phyloP scores from a whole-genome alignment of 2,329 filamentous ascomycete species.

The Penicillium paneum region DNA sequence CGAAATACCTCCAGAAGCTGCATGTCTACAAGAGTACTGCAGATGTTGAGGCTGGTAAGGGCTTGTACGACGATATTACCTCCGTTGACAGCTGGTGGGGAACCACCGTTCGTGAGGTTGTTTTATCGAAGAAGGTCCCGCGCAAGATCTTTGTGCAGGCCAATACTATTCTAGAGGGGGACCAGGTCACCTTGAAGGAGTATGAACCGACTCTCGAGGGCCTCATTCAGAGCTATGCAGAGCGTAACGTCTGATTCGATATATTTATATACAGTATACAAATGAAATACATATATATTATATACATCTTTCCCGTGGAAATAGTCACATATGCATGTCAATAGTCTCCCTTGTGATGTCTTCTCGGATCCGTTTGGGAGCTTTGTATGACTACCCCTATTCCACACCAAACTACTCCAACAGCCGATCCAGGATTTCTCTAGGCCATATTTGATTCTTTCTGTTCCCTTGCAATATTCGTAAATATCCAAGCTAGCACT shows the following conservation, averaged over 20 bases:
- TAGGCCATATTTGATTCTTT: too few relatives aligned
- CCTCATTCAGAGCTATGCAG: slow-evolving; percentile 78
- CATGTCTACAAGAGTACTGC: slow-evolving; percentile 91
- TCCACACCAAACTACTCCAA: neutral
- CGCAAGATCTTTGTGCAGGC: slow-evolving; percentile 85
- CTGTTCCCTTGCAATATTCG: too few relatives aligned
- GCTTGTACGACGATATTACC: slow-evolving; percentile 81
- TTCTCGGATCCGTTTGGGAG: neutral
- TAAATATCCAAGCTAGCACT: neutral
- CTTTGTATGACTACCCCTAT: neutral
- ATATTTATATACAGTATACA: neutral
- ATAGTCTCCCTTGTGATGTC: neutral
- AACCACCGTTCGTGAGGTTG: slow-evolving; percentile 65
- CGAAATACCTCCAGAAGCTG: slow-evolving; percentile 82
- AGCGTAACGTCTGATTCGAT: slow-evolving; percentile 46
- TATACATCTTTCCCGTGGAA: neutral
- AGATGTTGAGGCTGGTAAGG: slow-evolving; percentile 71
- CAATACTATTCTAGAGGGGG: slow-evolving; percentile 71
- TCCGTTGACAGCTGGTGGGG: slow-evolving; percentile 82
- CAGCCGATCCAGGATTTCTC: neutral
- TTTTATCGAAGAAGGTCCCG: slow-evolving; percentile 58
- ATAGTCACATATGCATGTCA: neutral
- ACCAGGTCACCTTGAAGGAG: slow-evolving; percentile 73
- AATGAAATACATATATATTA: neutral
- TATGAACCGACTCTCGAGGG: slow-evolving; percentile 79